These are phyloP conservation scores for Hypoxylon sp. DNA, from an alignment of 2,329 filamentous ascomycete species.

Conservation along the genomic window DNA sequence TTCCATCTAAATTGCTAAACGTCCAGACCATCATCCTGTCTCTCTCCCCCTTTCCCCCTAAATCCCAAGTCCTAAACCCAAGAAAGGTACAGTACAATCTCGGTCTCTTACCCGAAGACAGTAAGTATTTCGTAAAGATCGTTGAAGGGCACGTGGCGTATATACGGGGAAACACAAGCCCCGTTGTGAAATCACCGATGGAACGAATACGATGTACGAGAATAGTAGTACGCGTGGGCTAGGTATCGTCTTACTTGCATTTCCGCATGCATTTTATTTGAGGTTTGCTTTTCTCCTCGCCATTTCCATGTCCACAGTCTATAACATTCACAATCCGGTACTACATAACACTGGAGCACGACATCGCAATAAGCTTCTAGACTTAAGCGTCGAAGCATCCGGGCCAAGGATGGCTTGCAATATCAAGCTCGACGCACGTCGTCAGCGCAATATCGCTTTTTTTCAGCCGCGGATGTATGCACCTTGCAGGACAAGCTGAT, in stretches of 20 bases:
- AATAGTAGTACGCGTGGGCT: constrained; percentile 14
- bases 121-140: constrained; percentile 26
- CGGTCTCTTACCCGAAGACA: constrained; percentile 24
- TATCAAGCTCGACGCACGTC: constrained; percentile 20
- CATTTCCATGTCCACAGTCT: neutral
- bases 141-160: neutral
- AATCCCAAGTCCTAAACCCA: neutral
- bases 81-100: neutral
- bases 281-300: neutral
- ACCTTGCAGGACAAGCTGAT: neutral
- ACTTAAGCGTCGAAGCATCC: neutral
- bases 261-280: neutral
- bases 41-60: neutral
- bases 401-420: neutral
- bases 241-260: constrained; percentile 10
- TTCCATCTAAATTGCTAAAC: constrained; percentile 19
- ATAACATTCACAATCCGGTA: neutral
- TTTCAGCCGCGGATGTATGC: constrained; percentile 4
- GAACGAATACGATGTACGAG: neutral
- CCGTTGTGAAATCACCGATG: constrained; percentile 3
- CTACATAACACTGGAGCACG: neutral
- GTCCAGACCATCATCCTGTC: constrained; percentile 3
- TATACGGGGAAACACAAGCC: constrained; percentile 3
- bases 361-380: constrained; percentile 15
- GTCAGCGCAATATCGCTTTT: constrained; percentile 36